Evolutionary conservation across 805 yeast genomes (phyloP).

Genomic region (Candida sanyiensis): DNA sequence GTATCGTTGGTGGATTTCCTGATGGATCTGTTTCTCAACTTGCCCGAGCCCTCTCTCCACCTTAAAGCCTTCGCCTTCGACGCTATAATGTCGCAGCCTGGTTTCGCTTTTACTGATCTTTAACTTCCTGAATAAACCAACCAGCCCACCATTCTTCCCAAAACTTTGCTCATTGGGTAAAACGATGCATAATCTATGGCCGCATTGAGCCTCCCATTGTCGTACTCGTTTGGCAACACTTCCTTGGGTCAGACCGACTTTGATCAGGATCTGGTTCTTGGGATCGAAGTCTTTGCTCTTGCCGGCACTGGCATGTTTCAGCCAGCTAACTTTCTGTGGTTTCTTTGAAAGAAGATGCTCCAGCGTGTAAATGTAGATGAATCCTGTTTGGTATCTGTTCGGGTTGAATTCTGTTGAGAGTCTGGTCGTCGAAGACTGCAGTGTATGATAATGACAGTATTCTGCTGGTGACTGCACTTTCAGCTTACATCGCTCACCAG

Average conservation of each 20-base stretch:
- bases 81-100: slow-evolving; percentile 6
- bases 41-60: slow-evolving; percentile 9
- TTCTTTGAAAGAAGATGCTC: slow-evolving; percentile 14
- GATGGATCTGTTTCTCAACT: slow-evolving; percentile 21
- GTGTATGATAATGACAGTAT: slow-evolving; percentile 18
- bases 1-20: slow-evolving; percentile 10
- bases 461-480: not conserved
- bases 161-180: not conserved
- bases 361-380: slow-evolving; percentile 23
- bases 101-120: not conserved
- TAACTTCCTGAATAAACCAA: slow-evolving; percentile 7
- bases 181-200: slow-evolving; percentile 14
- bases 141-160: slow-evolving; percentile 2
- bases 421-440: not conserved
- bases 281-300: slow-evolving; percentile 18
- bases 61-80: slow-evolving; percentile 14
- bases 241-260: slow-evolving; percentile 24
- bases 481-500: slow-evolving; percentile 15
- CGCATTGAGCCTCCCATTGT: slow-evolving; percentile 26
- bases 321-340: slow-evolving; percentile 22
- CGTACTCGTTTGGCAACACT: slow-evolving; percentile 15
- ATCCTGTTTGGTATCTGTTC: slow-evolving; percentile 15
- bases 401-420: not conserved
- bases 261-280: slow-evolving; percentile 18
- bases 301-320: slow-evolving; percentile 9